Evolutionary conservation across 176 grass and related monocot genomes (phyloP), one percentile per base, ranked within the genome.

Genomic region (Phoenix roebelenii): DNA sequence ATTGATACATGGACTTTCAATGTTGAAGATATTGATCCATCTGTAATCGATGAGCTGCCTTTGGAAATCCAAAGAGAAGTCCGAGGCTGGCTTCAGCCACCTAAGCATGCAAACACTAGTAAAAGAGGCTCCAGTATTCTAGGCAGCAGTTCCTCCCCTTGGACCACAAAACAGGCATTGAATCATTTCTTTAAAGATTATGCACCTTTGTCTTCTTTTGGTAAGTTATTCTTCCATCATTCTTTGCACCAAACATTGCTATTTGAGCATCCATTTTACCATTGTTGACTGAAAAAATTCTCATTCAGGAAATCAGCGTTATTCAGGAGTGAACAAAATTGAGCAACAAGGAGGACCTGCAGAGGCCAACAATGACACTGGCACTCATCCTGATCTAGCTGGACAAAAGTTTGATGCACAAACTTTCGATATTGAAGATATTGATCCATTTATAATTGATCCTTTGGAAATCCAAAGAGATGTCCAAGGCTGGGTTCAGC

Each of bases 401-500:
- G 61, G 19, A 15, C 28, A 65, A n/a, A 18, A 29, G 32, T 23
- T 55, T 51, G 52, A 73, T 24, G 32, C 67, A 44, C 91, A 87
- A 84, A 73, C 58, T 69, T 44, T 85, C 56, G 85, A 83, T 58
- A 25, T 73, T 55, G 81, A 87, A 82, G 84, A 97, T 62, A 91
- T 97, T 0, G 92, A 97, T 74, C 92, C 75, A 32, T 79, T 76
- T 2, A 70, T 97, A 52, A 73, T 97, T 24, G 81, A 87, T 39
- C 92, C 92, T n/a, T 65, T 60, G 16, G 92, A 91, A 52, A 97
- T 91, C 44, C 87, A 83, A 51, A 82, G 78, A 75, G 92, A 97
- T 63, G 80, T 97, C 71, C 53, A 62, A 35, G 87, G 87, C 3
- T 97, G 92, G 92, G 48, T 97, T 72, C 81, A 55, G 15, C 79